Evolutionary conservation across 805 yeast species (phyloP).

Genomic region (Suhomyces faveliae): DNA sequence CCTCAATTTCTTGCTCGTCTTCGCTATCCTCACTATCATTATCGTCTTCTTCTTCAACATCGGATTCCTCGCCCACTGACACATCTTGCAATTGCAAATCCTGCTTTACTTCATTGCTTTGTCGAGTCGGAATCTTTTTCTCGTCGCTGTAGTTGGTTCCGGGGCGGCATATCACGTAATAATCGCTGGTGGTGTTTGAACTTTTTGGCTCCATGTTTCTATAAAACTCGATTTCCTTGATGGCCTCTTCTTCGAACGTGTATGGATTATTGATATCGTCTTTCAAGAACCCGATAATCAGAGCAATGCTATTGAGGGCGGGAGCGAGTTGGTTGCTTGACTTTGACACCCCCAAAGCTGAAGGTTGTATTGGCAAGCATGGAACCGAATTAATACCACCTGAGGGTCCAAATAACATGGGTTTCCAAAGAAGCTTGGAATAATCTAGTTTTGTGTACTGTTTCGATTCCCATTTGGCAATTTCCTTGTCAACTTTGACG

Average conservation of each 20-base stretch:
- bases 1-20: slow-evolving; percentile 7
- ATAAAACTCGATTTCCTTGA: slow-evolving; percentile 43
- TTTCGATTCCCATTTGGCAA: slow-evolving; percentile 54
- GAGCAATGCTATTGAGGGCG: slow-evolving; percentile 46
- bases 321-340: slow-evolving; percentile 14
- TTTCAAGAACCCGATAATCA: slow-evolving; percentile 56
- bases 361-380: slow-evolving; percentile 24
- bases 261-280: slow-evolving; percentile 69
- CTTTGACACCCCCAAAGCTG: slow-evolving; percentile 11
- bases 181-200: slow-evolving; percentile 5
- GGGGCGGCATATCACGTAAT: slow-evolving; percentile 35
- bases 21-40: slow-evolving; percentile 18
- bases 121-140: slow-evolving; percentile 12
- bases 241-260: slow-evolving; percentile 55
- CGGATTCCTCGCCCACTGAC: slow-evolving; percentile 4
- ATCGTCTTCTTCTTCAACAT: slow-evolving; percentile 19
- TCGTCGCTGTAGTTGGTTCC: slow-evolving; percentile 22
- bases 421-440: slow-evolving; percentile 69
- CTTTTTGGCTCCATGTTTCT: slow-evolving; percentile 8
- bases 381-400: slow-evolving; percentile 76
- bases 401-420: slow-evolving; percentile 79
- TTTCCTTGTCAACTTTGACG: slow-evolving; percentile 37
- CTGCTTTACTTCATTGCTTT: slow-evolving; percentile 9
- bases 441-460: slow-evolving; percentile 52
- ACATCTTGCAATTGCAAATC: slow-evolving; percentile 15